A percentile compares a stretch with the other conserved stretches of the same genome.
Conservation (phyloP, 176 grass and related monocot genomes). For the Aegilops umbellulata region DNA sequence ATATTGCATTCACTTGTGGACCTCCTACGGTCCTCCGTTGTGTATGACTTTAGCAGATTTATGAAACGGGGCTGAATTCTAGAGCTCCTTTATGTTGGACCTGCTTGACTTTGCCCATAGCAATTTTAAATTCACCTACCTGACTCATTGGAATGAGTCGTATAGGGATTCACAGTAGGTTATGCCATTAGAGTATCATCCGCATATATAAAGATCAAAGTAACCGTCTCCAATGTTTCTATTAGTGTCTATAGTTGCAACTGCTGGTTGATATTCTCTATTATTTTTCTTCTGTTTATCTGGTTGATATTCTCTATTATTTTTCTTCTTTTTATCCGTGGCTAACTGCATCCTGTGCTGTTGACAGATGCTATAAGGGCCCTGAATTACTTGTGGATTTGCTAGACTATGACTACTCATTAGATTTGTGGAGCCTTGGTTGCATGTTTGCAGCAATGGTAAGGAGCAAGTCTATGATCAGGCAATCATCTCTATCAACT, state of each 20-base stretch:
- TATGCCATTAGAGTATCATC: slow-evolving; percentile 3
- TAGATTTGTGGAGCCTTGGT: slow-evolving; percentile 99
- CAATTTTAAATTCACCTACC: background rate
- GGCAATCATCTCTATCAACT: slow-evolving; percentile 4
- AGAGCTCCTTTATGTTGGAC: background rate
- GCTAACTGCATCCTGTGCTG: background rate
- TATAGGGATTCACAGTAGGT: background rate
- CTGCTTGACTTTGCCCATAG: background rate
- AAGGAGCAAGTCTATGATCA: slow-evolving; percentile 29
- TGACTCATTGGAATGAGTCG: background rate
- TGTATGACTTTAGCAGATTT: background rate
- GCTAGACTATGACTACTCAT: slow-evolving; percentile 96
- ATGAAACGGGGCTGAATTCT: background rate
- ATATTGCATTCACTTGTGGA: background rate
- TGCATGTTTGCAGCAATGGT: slow-evolving; percentile 98
- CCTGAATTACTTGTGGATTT: slow-evolving; percentile 97
- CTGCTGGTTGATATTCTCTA: background rate
- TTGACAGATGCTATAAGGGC: slow-evolving; percentile 73
- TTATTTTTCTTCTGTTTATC: background rate
- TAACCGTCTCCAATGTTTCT: background rate
- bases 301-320: background rate
- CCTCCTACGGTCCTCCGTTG: background rate
- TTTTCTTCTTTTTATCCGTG: background rate
- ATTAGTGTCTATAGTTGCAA: background rate
- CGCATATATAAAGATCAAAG: background rate